Evolutionary conservation across 306 rosid genomes (phyloP), one percentile per base, ranked within the genome.

Genomic region (Vigna nakashimae): DNA sequence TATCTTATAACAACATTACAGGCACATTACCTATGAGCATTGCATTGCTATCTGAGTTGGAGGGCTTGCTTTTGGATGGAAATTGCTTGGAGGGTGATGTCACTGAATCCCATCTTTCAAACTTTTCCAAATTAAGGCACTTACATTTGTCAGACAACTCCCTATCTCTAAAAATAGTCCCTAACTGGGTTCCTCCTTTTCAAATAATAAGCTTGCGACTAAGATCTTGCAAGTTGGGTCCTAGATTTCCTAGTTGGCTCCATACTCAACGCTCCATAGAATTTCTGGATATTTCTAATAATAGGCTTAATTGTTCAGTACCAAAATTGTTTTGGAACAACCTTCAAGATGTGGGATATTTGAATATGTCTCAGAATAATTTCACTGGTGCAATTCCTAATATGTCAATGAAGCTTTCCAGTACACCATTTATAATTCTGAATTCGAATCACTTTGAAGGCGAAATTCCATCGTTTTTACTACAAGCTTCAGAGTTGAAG

Each of bases 61-160:
- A 22, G 66, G 0, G 0, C 6, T 1, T 79, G 5, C 0, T 0
- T 9, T 11, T 79, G 1, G 7, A 0, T 0, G 7, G n/a, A 9
- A 82, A 82, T 69, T 18, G 2, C 26, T 59, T 76, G n/a, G 43
- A 80, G 18, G 53, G 53, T 49, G 53, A 49, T 0, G 53, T 15
- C 53, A 49, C 18, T 15, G 9, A 49, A 15, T 49, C 53, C 8
- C 53, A 49, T 49, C 53, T 49, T 49, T 49, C 53, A 5, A 9
- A 9, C 0, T 9, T 42, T 42, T 42, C 3, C 46, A 42, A 42
- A 42, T 8, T 42, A 42, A 9, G 12, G 12, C 2, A 2, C 46
- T 42, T 42, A 42, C 0, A 0, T 8, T 42, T 42, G 12, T 42
- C 46, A 42, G 46, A 42, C 0, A 42, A 42, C 46, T 8, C 46